Evolutionary conservation across 106 monocot genomes (phyloP), one percentile per base, ranked within the genome.

Genomic region (Iris macrosiphon): DNA sequence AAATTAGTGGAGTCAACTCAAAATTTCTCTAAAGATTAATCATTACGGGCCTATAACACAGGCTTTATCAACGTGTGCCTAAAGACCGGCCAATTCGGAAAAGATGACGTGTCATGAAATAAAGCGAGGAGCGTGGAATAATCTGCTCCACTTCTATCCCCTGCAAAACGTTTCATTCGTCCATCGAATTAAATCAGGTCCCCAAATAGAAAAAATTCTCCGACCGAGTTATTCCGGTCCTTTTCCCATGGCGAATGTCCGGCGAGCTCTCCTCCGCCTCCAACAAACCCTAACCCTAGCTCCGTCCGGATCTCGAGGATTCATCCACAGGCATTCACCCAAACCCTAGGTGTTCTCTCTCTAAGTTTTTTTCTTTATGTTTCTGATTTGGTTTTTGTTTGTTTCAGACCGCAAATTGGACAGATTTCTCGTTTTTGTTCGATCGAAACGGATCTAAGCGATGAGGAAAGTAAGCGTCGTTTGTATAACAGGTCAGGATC

Each of bases 401-500:
- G 3, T 39, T 20, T n/a, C 25, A 61, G 74, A 49, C 21, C 35
- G n/a, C 60, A 12, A 24, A 20, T 71, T 20, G 70, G 71, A 19
- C 56, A 59, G 22, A 18, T 55, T 0, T 55, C 43, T 34, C 49
- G 72, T 7, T 61, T 63, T 30, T 79, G 52, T 16, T 52, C 83
- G 27, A 14, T 63, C 31, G 65, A 67, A 11, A 26, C 71, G 14
- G 73, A 96, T 57, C 71, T 96, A 15, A 79, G 79, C 42, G 50
- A 71, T 32, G 86, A 82, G 41, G 95, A 96, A 53, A 77, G 79
- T 60, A 74, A 71, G 49, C 85, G 85, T 15, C 79, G 85, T 16
- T 65, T 96, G 3, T n/a, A 68, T 44, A 96, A 96, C 69, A 89
- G 89, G 94, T 86, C 19, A 4, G n/a, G n/a, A n/a, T n/a, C n/a